Conservation (phyloP, 441 rosid genomes). For the Populus hybrid region DNA sequence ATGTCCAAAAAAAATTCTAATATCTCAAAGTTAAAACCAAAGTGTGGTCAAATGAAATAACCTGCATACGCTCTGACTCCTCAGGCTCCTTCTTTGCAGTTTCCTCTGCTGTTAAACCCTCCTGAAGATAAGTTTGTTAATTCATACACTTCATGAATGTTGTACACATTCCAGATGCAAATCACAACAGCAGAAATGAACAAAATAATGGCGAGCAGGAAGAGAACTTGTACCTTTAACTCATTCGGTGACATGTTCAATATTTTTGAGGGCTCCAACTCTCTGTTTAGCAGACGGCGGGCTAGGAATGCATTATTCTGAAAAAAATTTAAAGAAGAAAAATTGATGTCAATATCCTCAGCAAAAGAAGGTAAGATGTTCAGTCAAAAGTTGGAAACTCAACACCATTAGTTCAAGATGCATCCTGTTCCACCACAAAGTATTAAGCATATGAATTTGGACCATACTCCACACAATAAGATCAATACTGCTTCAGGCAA, state of each 20-base stretch:
- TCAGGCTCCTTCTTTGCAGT: slow-evolving; percentile 78
- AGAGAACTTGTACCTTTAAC: slow-evolving; percentile 54
- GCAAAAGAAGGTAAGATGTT: neutral
- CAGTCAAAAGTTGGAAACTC: neutral
- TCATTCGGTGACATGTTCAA: slow-evolving; percentile 87
- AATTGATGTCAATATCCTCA: neutral
- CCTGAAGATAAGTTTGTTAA: slow-evolving; percentile 41
- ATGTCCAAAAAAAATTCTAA: neutral
- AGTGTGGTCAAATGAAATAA: slow-evolving; percentile 13
- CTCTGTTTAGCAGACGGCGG: slow-evolving; percentile 70
- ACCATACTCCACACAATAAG: neutral
- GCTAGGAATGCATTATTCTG: slow-evolving; percentile 71
- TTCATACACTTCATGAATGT: neutral
- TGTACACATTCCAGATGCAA: neutral
- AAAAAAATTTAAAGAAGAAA: neutral
- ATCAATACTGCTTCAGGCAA: neutral
- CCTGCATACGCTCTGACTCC: slow-evolving; percentile 79
- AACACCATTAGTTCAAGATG: neutral
- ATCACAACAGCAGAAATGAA: neutral
- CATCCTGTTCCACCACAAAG: neutral
- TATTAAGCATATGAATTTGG: neutral
- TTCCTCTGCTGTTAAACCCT: slow-evolving; percentile 89
- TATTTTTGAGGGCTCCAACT: slow-evolving; percentile 74
- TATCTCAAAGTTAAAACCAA: neutral
- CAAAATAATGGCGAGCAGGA: no score